Conservation (phyloP, 2,329 filamentous ascomycete genomes). For the Sphaerulina vaccinii region DNA sequence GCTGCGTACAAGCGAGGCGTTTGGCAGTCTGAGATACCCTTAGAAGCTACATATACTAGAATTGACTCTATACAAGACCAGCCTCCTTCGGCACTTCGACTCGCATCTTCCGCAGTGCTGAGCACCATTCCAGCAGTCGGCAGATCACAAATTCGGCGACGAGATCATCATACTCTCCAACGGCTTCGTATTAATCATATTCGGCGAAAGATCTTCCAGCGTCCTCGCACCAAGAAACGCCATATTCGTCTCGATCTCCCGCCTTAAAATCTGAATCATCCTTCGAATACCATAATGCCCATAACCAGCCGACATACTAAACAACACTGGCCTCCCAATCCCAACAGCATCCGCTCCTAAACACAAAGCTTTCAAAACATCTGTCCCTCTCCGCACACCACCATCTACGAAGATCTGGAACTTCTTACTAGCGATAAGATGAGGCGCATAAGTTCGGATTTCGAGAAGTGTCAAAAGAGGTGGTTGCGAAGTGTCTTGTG, state of each 20-base stretch:
- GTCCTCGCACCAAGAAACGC: slow-evolving; percentile 61
- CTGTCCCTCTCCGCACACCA: slow-evolving; percentile 63
- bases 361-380: slow-evolving; percentile 66
- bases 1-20: slow-evolving; percentile 22
- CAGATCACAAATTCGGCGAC: slow-evolving; percentile 14
- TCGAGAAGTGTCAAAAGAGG: slow-evolving; percentile 62
- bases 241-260: slow-evolving; percentile 66
- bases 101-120: too few species aligned
- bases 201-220: slow-evolving; percentile 58
- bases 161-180: slow-evolving; percentile 47
- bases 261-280: slow-evolving; percentile 47
- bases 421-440: slow-evolving; percentile 35
- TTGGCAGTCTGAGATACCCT: slow-evolving; percentile 8
- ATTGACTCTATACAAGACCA: background rate
- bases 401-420: slow-evolving; percentile 62
- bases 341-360: slow-evolving; percentile 63
- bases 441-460: slow-evolving; percentile 58
- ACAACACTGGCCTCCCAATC: slow-evolving; percentile 61
- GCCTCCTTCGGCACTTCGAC: background rate
- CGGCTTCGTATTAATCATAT: slow-evolving; percentile 52
- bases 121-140: too few species aligned
- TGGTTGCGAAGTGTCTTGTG: slow-evolving; percentile 50
- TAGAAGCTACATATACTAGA: background rate
- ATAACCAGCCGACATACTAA: slow-evolving; percentile 54
- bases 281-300: slow-evolving; percentile 52